Evolutionary conservation across 768 basidiomycete species (phyloP).

Genomic region (Baorangia bicolor): DNA sequence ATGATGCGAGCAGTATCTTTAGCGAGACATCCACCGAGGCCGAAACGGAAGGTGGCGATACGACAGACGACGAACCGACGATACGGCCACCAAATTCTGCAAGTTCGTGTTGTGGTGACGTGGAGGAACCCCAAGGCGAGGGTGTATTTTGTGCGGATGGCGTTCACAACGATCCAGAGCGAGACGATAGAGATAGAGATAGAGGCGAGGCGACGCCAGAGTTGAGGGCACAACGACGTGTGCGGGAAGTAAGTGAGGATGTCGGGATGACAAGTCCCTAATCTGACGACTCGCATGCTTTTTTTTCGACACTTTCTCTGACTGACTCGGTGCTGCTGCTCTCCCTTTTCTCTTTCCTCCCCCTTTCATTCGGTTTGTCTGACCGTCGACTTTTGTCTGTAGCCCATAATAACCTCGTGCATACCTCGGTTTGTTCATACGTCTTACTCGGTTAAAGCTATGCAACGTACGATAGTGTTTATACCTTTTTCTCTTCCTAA

Average conservation of each 20-base stretch:
- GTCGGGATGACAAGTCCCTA: slow-evolving; percentile 33
- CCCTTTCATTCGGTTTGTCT: slow-evolving; percentile 12
- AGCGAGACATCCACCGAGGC: slow-evolving; percentile 45
- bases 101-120: slow-evolving; percentile 39
- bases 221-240: slow-evolving; percentile 28
- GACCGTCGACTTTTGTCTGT: slow-evolving; percentile 13
- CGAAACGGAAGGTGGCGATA: slow-evolving; percentile 55
- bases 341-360: background rate
- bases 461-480: slow-evolving; percentile 29
- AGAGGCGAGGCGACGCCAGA: slow-evolving; percentile 35
- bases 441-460: slow-evolving; percentile 13
- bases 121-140: slow-evolving; percentile 34
- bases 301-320: background rate
- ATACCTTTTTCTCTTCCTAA: slow-evolving; percentile 24
- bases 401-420: slow-evolving; percentile 24
- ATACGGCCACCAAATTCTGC: slow-evolving; percentile 53
- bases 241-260: slow-evolving; percentile 32
- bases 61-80: slow-evolving; percentile 83
- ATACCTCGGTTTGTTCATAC: slow-evolving; percentile 24
- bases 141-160: slow-evolving; percentile 26
- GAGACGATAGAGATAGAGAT: slow-evolving; percentile 27
- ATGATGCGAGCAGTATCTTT: slow-evolving; percentile 35
- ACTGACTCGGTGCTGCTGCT: background rate
- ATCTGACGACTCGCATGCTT: background rate
- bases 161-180: slow-evolving; percentile 10